phyloP scores from a whole-genome alignment of 148 eudicot species.

The Fagopyrum homotropicum region DNA sequence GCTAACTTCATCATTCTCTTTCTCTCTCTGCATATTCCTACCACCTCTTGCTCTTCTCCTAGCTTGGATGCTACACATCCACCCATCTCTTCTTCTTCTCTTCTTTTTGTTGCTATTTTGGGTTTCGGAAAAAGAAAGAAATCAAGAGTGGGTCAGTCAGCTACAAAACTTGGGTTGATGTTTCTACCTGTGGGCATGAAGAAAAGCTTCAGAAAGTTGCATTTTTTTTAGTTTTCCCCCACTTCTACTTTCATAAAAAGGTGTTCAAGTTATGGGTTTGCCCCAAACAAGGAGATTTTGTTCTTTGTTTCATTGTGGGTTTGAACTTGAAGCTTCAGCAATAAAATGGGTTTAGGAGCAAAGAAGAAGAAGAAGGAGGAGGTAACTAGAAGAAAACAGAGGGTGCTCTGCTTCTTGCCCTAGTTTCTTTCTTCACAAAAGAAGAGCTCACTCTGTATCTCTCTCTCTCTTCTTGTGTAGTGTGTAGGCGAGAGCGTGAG shows the following conservation, averaged over 20 bases:
- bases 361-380: slow-evolving; percentile 21
- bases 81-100: slow-evolving; percentile 39
- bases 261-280: not conserved
- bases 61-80: slow-evolving; percentile 94
- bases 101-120: not conserved
- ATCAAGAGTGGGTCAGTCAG: too few species aligned
- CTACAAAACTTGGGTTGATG: slow-evolving; percentile 10
- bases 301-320: not conserved
- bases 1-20: slow-evolving; percentile 67
- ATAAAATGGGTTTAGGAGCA: slow-evolving; percentile 18
- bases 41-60: slow-evolving; percentile 87
- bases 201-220: slow-evolving; percentile 25
- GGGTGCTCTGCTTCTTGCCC: not conserved
- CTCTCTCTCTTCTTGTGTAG: slow-evolving; percentile 4
- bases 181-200: slow-evolving; percentile 9
- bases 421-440: slow-evolving; percentile 7
- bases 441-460: not conserved
- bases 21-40: slow-evolving; percentile 77
- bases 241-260: not conserved
- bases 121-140: not conserved
- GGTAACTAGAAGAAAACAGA: not conserved
- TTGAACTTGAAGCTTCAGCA: not conserved
- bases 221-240: slow-evolving; percentile 14
- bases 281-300: not conserved
- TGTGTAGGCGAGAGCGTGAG: not conserved